Evolutionary conservation across 2,329 filamentous ascomycete genomes (phyloP).

Genomic region (Lecanicillium sp.): DNA sequence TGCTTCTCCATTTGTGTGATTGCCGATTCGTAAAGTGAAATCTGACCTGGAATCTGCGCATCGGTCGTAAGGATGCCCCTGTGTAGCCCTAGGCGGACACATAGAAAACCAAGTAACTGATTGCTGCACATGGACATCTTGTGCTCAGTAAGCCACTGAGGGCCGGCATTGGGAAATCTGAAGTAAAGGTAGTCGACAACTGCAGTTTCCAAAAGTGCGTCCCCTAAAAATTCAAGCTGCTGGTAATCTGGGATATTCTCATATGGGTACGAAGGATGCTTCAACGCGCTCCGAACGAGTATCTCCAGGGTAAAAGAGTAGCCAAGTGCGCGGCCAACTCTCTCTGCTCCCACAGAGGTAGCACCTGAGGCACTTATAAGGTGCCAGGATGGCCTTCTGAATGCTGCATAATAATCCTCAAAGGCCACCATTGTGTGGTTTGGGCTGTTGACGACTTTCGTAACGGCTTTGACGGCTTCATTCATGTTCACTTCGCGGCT

Average conservation of each 20-base stretch:
- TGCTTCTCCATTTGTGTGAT: conserved; percentile 42
- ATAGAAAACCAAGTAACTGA: conserved; percentile 79
- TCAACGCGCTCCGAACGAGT: conserved; percentile 76
- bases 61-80: conserved; percentile 57
- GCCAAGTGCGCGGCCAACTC: conserved; percentile 50
- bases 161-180: conserved; percentile 69
- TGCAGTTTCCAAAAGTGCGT: conserved; percentile 79
- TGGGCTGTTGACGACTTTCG: conserved; percentile 58
- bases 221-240: conserved; percentile 84
- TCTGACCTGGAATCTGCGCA: conserved; percentile 29
- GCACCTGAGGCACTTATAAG: conserved; percentile 50
- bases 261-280: conserved; percentile 78
- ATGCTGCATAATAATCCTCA: conserved; percentile 64
- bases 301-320: conserved; percentile 67
- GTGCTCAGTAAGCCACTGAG: conserved; percentile 96
- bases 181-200: conserved; percentile 78
- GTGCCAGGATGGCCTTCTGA: conserved; percentile 67
- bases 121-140: conserved; percentile 99
- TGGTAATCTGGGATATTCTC: conserved; percentile 84
- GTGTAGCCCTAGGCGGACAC: conserved; percentile 71
- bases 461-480: conserved; percentile 56
- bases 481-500: conserved; percentile 39
- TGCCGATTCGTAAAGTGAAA: conserved; percentile 48
- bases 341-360: conserved; percentile 59
- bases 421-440: conserved; percentile 65